Base-by-base conservation (phyloP, 129 eudicot genomes). In the Apium graveolens region DNA sequence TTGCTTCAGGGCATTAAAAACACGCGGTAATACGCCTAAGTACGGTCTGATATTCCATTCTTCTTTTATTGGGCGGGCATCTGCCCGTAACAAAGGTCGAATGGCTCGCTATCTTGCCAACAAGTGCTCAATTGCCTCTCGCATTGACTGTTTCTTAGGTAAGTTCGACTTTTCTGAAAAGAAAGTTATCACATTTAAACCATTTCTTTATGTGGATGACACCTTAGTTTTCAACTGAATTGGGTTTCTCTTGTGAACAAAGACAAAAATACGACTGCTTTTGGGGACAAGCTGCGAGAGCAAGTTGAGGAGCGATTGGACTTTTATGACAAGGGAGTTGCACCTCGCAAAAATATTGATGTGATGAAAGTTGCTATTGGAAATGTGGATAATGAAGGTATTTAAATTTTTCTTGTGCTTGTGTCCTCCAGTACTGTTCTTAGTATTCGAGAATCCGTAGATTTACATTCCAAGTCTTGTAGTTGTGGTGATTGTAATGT, bases 31-130 rank as follows among this genome's bases (percentile, higher is more conserved):
- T 82, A 94, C 98, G 31, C 98, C 98, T 37, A 95, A 91, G 78
- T 95, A 95, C 70, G 97, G 98, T 63, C 92, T 91, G 70, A 95
- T 95, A 70, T 95, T 95, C 83, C 97, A 95, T 81, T 95, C 98
- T 39, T 91, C 98, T 39, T 95, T 91, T 82, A 91, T 95, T 84
- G 98, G 97, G 9, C 94, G 97, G 46, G 97, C 97, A 41, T 91
- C 98, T 74, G 89, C 98, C 66, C 78, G 79, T 45, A 95, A 95
- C 79, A 95, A 95, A 85, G 98, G 98, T 42, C 92, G 97, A 31
- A 95, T 95, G 98, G 97, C 97, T 80, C 97, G 98, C 26, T 95
- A 95, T 87, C 96, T 95, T 74, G 98, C 98, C 17, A 95, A 95
- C 92, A 95, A 95, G 86, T 95, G 97, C 82, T 95, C 97, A 0